Base-by-base conservation (phyloP, 2,329 filamentous ascomycete species). In the Hypocrella siamensis region DNA sequence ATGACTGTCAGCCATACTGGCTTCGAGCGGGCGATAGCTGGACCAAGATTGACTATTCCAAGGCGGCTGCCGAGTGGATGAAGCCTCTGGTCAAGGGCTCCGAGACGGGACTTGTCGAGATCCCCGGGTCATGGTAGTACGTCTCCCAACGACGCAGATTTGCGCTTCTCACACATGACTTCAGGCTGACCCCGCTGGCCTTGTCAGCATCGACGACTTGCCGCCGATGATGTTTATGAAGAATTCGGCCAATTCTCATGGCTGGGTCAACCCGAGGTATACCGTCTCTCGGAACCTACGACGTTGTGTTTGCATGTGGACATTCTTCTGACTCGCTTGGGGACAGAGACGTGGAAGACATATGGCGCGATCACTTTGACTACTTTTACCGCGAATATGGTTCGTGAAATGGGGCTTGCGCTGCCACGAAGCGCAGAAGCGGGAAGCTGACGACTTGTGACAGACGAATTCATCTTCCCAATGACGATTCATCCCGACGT, bases 401-500 rank as follows among this genome's bases (percentile, higher is more conserved):
- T 28, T 17, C 5, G 16, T 28, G 5, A 7, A 24, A n/a, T n/a
- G n/a, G n/a, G n/a, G n/a, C n/a, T n/a, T n/a, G n/a, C n/a, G 21
- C 12, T 22, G 8, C 12, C 21, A 24, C 7, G 21, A 24, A 24
- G 21, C n/a, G n/a, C n/a, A n/a, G n/a, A n/a, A n/a, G n/a, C n/a
- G n/a, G n/a, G n/a, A n/a, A n/a, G 21, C 21, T 28, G 17, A 28
- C 27, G 9, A 28, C n/a, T n/a, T 17, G 17, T 10, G 5, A 6
- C 27, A 28, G 77, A 84, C 42, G 75, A 80, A 42, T 83, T 83
- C 38, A 67, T 82, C 32, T 83, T 84, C 42, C 78, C 79, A 0
- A 78, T 84, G 51, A 84, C 79, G 0, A 76, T 83, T 22, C 79
- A 84, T 49, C 79, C 79, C 0, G 79, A 84, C 44, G 74, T 79